Evolutionary conservation across 2,329 filamentous ascomycete genomes (phyloP).

Genomic region (Fusarium sarcochroum): DNA sequence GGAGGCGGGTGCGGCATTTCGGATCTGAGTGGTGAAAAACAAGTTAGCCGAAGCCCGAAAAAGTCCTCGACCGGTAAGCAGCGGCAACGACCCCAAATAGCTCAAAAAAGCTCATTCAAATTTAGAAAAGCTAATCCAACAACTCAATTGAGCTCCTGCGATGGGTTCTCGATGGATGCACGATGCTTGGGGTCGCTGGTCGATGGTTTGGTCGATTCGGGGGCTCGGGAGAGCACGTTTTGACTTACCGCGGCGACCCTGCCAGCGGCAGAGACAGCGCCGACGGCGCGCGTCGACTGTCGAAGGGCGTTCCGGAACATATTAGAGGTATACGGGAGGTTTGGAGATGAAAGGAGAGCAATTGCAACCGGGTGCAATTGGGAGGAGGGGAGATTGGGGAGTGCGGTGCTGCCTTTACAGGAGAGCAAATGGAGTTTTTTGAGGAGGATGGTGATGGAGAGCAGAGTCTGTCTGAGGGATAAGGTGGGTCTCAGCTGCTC

Average conservation of each 20-base stretch:
- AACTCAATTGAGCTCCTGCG: constrained; percentile 56
- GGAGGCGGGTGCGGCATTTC: constrained; percentile 85
- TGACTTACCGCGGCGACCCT: constrained; percentile 94
- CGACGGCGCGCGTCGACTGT: constrained; percentile 95
- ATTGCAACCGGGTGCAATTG: constrained; percentile 75
- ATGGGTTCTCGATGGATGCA: constrained; percentile 52
- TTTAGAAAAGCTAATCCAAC: constrained; percentile 31
- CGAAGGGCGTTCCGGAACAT: constrained; percentile 99
- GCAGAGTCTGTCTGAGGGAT: constrained; percentile 60
- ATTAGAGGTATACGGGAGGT: constrained; percentile 67
- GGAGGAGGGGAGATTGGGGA: constrained; percentile 71
- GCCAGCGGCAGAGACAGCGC: constrained; percentile 91
- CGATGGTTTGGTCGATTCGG: constrained; percentile 63
- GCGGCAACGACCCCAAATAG: constrained; percentile 50
- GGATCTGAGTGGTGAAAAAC: constrained; percentile 76
- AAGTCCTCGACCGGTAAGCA: constrained; percentile 48
- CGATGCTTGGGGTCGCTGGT: constrained; percentile 55
- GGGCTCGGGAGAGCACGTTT: constrained; percentile 53
- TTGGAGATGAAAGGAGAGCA: constrained; percentile 69
- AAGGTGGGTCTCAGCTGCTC: constrained; percentile 56
- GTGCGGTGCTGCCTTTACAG: constrained; percentile 64
- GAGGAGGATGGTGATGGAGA: constrained; percentile 58
- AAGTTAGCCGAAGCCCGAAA: constrained; percentile 70
- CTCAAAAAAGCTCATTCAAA: constrained; percentile 53
- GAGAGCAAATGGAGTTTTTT: constrained; percentile 63